phyloP scores from a whole-genome alignment of 768 basidiomycete species.

The Auriscalpium microsporum region DNA sequence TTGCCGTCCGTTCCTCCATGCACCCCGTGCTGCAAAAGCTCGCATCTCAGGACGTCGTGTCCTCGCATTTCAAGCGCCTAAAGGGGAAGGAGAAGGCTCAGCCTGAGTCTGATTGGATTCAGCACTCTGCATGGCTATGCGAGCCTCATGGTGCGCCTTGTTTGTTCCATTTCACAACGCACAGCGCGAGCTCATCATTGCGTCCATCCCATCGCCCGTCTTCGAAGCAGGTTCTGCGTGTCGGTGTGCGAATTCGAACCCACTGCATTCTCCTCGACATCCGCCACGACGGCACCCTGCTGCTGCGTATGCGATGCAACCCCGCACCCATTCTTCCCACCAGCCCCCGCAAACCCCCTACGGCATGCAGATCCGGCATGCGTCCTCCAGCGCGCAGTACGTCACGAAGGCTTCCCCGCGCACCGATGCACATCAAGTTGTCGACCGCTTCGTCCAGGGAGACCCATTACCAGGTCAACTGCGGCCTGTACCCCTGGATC shows the following conservation, averaged over 20 bases:
- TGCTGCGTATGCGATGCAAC: too few relatives aligned
- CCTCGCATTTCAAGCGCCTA: conserved; percentile 1
- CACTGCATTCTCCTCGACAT: too few relatives aligned
- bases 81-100: conserved; percentile 12
- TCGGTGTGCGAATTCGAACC: too few relatives aligned
- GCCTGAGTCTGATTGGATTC: conserved; percentile 2
- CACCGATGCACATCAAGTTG: background rate
- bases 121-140: conserved; percentile 9
- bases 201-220: too few relatives aligned
- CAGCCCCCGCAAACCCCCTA: too few relatives aligned
- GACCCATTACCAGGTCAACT: conserved; percentile 7
- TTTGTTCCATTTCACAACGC: too few relatives aligned
- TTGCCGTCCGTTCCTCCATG: background rate
- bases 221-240: too few relatives aligned
- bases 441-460: conserved; percentile 9
- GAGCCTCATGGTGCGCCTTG: conserved; percentile 6
- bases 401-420: background rate
- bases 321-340: too few relatives aligned
- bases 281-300: too few relatives aligned
- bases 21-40: background rate
- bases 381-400: too few relatives aligned
- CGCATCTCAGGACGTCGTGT: background rate
- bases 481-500: conserved; percentile 4
- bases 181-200: too few relatives aligned
- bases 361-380: too few relatives aligned